Evolutionary conservation across 2,329 filamentous ascomycete genomes (phyloP).

Genomic region (Aspergillus pseudotamarii): DNA sequence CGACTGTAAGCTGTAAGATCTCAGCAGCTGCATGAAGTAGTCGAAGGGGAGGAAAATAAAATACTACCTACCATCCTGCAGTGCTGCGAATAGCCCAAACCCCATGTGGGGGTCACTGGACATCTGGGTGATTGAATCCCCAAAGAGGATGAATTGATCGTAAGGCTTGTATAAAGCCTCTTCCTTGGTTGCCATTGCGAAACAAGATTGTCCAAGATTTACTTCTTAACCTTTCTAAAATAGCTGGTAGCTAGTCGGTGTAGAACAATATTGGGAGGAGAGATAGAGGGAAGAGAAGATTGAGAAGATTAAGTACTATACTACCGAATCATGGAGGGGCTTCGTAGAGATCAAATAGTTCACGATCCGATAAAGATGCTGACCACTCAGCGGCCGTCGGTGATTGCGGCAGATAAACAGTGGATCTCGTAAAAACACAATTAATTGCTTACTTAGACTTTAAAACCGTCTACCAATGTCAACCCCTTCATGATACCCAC

Average conservation of each 20-base stretch:
- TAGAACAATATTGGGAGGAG: neutral
- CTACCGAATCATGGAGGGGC: neutral
- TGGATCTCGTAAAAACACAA: neutral
- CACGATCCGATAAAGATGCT: neutral
- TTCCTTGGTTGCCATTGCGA: constrained; percentile 15
- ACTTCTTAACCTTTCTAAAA: neutral
- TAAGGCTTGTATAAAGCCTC: constrained; percentile 49
- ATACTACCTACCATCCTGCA: constrained; percentile 65
- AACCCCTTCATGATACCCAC: neutral
- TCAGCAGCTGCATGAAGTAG: constrained; percentile 13
- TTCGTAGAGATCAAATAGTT: neutral
- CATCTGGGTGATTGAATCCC: constrained; percentile 83
- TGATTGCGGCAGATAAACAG: neutral
- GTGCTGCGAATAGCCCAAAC: constrained; percentile 72
- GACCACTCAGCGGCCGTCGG: neutral
- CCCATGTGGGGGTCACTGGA: constrained; percentile 64
- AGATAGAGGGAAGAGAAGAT: neutral
- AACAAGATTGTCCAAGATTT: neutral
- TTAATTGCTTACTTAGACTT: neutral
- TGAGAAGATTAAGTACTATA: neutral
- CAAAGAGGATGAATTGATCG: constrained; percentile 80
- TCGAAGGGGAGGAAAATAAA: neutral
- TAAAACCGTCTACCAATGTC: neutral
- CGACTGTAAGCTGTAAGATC: constrained; percentile 66
- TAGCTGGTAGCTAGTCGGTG: neutral